Percentiles rank a stretch among this genome's conserved stretches.
These are phyloP conservation scores for Xanthoconium separans DNA, from an alignment of 1,284 basidiomycete genomes.

Conservation along the genomic window DNA sequence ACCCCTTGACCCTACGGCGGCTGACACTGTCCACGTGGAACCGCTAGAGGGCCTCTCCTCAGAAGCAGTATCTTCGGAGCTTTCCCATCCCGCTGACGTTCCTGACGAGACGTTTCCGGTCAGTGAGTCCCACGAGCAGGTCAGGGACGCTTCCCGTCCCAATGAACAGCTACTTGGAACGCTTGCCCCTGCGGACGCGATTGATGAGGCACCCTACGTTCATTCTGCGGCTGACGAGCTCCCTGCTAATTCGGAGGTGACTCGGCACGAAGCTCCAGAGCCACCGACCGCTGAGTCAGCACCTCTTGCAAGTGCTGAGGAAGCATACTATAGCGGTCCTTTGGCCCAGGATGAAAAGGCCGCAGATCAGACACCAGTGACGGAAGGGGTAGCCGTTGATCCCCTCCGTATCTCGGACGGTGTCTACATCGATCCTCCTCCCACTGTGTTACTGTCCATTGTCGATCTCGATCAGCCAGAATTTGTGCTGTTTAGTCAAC, in stretches of 20 bases:
- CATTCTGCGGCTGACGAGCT: conserved; percentile 7
- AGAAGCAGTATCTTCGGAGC: conserved; percentile 4
- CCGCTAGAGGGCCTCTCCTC: conserved; percentile 5
- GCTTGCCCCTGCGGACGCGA: conserved; percentile 2
- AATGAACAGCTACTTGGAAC: conserved; percentile 6
- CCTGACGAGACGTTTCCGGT: conserved; percentile 5
- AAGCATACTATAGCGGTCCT: conserved; percentile 1
- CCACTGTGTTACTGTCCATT: conserved; percentile 60
- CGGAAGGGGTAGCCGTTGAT: conserved; percentile 33
- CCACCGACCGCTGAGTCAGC: conserved; percentile 8
- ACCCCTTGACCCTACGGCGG: conserved; percentile 17
- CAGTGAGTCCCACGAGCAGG: conserved; percentile 24
- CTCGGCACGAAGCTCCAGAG: conserved; percentile 13
- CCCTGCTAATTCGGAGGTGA: conserved; percentile 3
- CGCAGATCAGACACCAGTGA: conserved; percentile 7
- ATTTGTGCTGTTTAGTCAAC: conserved; percentile 61
- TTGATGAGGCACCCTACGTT: conserved; percentile 1
- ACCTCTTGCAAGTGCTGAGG: conserved; percentile 4
- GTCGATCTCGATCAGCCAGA: conserved; percentile 40
- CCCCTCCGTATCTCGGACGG: conserved; percentile 69
- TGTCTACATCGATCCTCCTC: conserved; percentile 74
- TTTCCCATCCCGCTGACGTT: conserved; percentile 3
- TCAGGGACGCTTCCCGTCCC: conserved; percentile 4
- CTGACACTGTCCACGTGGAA: conserved; percentile 19
- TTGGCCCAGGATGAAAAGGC: conserved; percentile 9